phyloP scores from a whole-genome alignment of 306 rosid species.

The Cyclanthera cordifolia region DNA sequence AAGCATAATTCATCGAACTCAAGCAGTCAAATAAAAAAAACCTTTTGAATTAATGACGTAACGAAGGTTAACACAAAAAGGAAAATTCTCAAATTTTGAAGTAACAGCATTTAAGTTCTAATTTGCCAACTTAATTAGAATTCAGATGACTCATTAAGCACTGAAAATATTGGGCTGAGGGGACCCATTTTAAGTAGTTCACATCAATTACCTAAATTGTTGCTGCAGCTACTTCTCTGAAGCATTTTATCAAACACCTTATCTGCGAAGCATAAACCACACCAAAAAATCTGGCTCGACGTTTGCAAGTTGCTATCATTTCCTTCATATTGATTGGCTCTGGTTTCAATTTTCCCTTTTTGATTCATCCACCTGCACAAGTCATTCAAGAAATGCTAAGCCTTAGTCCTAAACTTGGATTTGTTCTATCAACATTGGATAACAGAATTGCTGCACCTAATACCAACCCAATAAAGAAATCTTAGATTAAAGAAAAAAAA shows the following conservation, averaged over 20 bases:
- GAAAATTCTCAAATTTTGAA: background rate
- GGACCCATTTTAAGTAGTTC: conserved; percentile 8
- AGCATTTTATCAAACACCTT: conserved; percentile 10
- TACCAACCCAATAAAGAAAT: conserved; percentile 9
- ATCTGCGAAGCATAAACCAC: background rate
- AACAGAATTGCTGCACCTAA: no score
- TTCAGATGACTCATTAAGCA: conserved; percentile 13
- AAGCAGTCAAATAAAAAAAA: background rate
- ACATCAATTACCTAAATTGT: conserved; percentile 9
- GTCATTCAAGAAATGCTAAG: background rate
- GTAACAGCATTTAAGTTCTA: background rate
- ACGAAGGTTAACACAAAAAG: background rate
- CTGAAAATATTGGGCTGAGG: conserved; percentile 8
- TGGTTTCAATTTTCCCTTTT: background rate
- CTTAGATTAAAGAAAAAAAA: no score
- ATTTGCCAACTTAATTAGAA: conserved; percentile 8
- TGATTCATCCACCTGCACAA: background rate
- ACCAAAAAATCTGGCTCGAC: background rate
- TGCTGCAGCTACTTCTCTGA: background rate
- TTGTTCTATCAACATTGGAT: background rate
- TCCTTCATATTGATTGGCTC: conserved; percentile 2
- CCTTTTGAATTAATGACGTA: conserved; percentile 1
- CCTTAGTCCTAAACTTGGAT: background rate
- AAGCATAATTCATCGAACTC: conserved; percentile 9
- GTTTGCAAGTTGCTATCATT: background rate